Evolutionary conservation across 1,139 yeast species (phyloP).

Genomic region (Yamadazyma mexicana): DNA sequence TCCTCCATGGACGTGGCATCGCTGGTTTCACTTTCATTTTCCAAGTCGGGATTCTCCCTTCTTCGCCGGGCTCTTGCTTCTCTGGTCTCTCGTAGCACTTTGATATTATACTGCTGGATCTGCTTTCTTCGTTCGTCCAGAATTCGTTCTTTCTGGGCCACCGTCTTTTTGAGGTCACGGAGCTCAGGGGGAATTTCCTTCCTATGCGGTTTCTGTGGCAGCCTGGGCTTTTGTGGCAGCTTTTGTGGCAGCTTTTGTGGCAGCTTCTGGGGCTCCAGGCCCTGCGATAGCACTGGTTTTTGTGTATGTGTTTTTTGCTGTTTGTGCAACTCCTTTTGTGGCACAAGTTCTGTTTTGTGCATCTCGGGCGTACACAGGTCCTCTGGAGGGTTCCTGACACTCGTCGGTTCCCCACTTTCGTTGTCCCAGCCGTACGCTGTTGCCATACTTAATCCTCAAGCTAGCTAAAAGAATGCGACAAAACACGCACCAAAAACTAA

Average conservation of each 20-base stretch:
- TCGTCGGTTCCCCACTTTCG: neutral
- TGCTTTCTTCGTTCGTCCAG: slow-evolving; percentile 27
- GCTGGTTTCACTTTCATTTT: slow-evolving; percentile 15
- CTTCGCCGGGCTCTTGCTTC: slow-evolving; percentile 24
- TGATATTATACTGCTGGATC: slow-evolving; percentile 27
- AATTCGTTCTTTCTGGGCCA: slow-evolving; percentile 18
- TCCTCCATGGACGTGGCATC: slow-evolving; percentile 9
- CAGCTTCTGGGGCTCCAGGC: neutral
- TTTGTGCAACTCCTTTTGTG: no score
- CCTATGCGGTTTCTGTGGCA: no score
- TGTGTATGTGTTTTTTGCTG: no score
- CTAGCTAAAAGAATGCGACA: no score
- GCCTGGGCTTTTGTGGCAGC: neutral
- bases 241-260: neutral
- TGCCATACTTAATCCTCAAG: no score
- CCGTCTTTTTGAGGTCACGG: slow-evolving; percentile 2
- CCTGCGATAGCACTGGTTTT: neutral
- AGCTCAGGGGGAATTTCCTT: no score
- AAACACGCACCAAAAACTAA: no score
- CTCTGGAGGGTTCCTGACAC: no score
- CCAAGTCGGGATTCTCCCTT: slow-evolving; percentile 7
- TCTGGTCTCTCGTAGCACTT: slow-evolving; percentile 24
- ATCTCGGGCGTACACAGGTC: no score
- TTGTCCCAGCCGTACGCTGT: neutral
- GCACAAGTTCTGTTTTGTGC: no score